These are phyloP conservation scores for Pseudopithomyces chartarum DNA, from an alignment of 2,329 filamentous ascomycete genomes.

Conservation along the genomic window DNA sequence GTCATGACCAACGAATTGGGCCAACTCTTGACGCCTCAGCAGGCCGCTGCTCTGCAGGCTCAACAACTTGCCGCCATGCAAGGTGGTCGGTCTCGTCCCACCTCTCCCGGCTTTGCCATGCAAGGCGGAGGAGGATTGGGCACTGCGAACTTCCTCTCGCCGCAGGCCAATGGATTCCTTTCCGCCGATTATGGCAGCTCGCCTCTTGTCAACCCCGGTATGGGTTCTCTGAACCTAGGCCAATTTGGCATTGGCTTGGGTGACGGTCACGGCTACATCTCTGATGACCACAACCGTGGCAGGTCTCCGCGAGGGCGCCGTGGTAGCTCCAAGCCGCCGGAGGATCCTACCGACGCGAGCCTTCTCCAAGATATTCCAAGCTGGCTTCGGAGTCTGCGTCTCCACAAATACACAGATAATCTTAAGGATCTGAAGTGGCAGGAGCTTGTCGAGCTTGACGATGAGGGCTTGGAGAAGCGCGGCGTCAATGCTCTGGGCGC, in stretches of 20 bases:
- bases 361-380: slow-evolving; percentile 93
- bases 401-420: slow-evolving; percentile 99
- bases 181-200: slow-evolving; percentile 81
- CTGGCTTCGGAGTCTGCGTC: slow-evolving; percentile 90
- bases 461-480: slow-evolving; percentile 87
- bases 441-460: slow-evolving; percentile 87
- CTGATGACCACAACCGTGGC: slow-evolving; percentile 87
- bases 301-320: slow-evolving; percentile 89
- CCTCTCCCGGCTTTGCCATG: slow-evolving; percentile 84
- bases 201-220: slow-evolving; percentile 71
- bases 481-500: slow-evolving; percentile 95
- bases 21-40: slow-evolving; percentile 73
- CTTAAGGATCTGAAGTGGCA: slow-evolving; percentile 97
- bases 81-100: slow-evolving; percentile 82
- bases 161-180: slow-evolving; percentile 93
- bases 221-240: slow-evolving; percentile 72
- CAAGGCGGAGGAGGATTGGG: slow-evolving; percentile 63
- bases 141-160: slow-evolving; percentile 76
- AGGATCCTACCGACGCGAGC: slow-evolving; percentile 91
- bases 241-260: slow-evolving; percentile 63
- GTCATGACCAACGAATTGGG: slow-evolving; percentile 96
- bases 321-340: slow-evolving; percentile 95
- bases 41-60: slow-evolving; percentile 59
- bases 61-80: slow-evolving; percentile 86
- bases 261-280: slow-evolving; percentile 73